Evolutionary conservation across 257 asterid genomes (phyloP), one percentile per base, ranked within the genome.

Genomic region (Solanum sitiens): DNA sequence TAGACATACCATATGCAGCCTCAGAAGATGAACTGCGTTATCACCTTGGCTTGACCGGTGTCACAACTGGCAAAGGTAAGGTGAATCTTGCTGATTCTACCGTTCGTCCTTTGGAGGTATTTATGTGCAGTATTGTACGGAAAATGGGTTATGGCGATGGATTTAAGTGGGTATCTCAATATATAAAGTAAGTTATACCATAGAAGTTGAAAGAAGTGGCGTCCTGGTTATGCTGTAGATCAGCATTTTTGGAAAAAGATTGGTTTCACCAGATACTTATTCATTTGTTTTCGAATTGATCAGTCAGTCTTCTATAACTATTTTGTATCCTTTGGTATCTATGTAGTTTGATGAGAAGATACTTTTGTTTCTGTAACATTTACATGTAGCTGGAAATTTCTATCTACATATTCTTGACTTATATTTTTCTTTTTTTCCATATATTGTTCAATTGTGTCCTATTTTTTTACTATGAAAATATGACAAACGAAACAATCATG

Each of bases 51-150:
- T 83, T 87, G 61, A 87, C 88, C 5, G 86, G 80, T 87, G 73
- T 87, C 33, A 87, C 88, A 15, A 87, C 88, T 63, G 80, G 88
- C 85, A 87, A 87, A 70, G 88, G 88, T 35, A 87, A 87, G 79
- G 86, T 42, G 86, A 87, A 87, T 61, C 88, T 77, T 37, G 80
- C 80, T 37, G 89, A 87, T 44, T 77, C 89, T 15, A 40, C 23
- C 21, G 86, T 87, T 70, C 86, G 80, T 37, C 80, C 89, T 75
- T 63, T 87, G 50, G 89, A 77, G 89, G 89, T 87, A 77, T 77
- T 76, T 79, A 87, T 87, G 89, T 87, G 89, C 79, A 87, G 89
- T 40, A 87, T 87, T 80, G 89, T 79, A 67, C 83, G 86, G 67
- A 87, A 86, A 86, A 86, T 86, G 86, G 89, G 89, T 3, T 87